Evolutionary conservation across 345 rosid species (phyloP).

Genomic region (Rhodomyrtus tomentosa): DNA sequence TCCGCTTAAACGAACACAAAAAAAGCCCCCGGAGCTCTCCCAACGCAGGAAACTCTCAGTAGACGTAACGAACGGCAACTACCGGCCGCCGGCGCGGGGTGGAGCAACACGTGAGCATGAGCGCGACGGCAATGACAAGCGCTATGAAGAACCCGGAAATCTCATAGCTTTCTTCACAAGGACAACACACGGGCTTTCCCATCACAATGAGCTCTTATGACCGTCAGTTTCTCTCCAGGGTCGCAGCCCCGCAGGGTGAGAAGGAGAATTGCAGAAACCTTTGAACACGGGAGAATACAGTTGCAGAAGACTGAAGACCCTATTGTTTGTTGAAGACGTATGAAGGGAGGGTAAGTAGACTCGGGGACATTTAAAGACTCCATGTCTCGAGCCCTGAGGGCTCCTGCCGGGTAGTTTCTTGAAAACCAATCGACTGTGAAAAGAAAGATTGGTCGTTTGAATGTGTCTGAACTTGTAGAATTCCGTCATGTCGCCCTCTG

Average conservation of each 20-base stretch:
- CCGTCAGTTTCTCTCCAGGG: not conserved
- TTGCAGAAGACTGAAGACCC: not conserved
- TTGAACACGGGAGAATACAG: not conserved
- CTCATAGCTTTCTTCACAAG: not conserved
- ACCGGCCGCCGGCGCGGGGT: not conserved
- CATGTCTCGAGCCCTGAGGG: not conserved
- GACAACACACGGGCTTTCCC: not conserved
- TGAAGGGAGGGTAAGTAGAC: not conserved
- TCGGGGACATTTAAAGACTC: not conserved
- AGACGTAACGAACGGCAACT: accelerated
- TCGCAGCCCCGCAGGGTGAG: not conserved
- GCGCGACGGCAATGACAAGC: not conserved
- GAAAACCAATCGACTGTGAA: not conserved
- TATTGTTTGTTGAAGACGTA: not conserved
- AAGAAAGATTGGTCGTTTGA: not conserved
- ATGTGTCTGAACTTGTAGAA: not conserved
- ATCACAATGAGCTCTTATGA: not conserved
- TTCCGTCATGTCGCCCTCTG: not conserved
- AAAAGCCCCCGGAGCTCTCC: not conserved
- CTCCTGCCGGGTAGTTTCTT: not conserved
- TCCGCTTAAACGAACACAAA: not conserved
- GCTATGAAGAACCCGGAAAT: not conserved
- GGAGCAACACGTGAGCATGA: not conserved
- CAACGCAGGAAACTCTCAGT: not conserved
- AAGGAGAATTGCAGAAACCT: not conserved